Conservation (phyloP, 805 yeast genomes). For the Lachancea nothofagi region DNA sequence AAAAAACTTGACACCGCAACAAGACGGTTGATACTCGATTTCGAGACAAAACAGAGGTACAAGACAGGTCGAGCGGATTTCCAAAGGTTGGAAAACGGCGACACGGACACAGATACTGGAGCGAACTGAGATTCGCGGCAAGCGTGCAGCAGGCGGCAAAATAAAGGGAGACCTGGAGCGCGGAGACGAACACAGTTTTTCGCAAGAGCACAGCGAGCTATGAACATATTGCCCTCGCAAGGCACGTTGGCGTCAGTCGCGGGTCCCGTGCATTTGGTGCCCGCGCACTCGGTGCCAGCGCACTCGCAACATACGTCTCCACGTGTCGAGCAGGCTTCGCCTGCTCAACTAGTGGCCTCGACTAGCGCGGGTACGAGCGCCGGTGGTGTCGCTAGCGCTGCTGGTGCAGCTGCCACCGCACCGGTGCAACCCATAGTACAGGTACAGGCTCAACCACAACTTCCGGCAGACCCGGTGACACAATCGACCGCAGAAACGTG, state of each 20-base stretch:
- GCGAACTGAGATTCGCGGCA: no score
- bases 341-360: conserved; percentile 1
- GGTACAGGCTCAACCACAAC: conserved; percentile 22
- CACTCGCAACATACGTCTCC: no score
- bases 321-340: conserved; percentile 2
- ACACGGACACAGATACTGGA: no score
- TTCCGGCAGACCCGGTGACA: conserved; percentile 34
- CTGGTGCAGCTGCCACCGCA: conserved; percentile 9
- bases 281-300: neutral
- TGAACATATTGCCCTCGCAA: conserved; percentile 9
- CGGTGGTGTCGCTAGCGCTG: conserved; percentile 10
- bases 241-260: conserved; percentile 5
- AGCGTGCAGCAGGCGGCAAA: neutral
- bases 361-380: conserved; percentile 7
- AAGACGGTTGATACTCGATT: no score
- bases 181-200: neutral
- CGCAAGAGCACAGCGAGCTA: neutral
- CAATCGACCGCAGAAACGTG: conserved; percentile 74
- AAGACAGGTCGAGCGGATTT: no score
- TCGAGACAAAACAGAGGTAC: no score
- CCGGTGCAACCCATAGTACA: conserved; percentile 8
- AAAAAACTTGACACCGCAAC: no score
- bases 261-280: neutral
- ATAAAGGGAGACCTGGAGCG: neutral
- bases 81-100: no score